phyloP scores from a whole-genome alignment of 306 rosid species.

The Calophaca sinica region DNA sequence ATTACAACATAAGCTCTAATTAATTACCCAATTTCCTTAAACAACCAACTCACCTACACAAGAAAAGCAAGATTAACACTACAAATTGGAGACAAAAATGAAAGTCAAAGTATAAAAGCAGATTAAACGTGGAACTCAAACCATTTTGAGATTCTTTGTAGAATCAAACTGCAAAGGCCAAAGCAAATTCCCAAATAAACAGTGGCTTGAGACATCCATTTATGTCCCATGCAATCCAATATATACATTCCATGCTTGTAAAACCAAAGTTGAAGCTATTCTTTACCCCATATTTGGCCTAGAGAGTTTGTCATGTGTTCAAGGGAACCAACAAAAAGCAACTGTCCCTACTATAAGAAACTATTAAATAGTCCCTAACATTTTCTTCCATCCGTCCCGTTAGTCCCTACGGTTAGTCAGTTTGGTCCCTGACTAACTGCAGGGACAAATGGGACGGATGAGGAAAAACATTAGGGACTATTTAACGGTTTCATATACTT shows the following conservation, averaged over 20 bases:
- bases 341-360: background rate
- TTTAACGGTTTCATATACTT: too few species aligned
- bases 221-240: slow-evolving; percentile 62
- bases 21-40: slow-evolving; percentile 34
- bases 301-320: slow-evolving; percentile 40
- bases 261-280: slow-evolving; percentile 52
- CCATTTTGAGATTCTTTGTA: slow-evolving; percentile 39
- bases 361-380: too few species aligned
- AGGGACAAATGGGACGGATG: too few species aligned
- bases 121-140: slow-evolving; percentile 49
- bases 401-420: too few species aligned
- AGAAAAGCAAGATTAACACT: slow-evolving; percentile 42
- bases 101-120: slow-evolving; percentile 52
- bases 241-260: slow-evolving; percentile 60
- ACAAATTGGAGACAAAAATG: slow-evolving; percentile 37
- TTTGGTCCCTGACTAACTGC: too few species aligned
- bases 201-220: slow-evolving; percentile 49
- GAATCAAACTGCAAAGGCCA: slow-evolving; percentile 52
- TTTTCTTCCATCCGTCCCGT: too few species aligned
- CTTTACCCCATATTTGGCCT: slow-evolving; percentile 48
- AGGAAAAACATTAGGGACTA: too few species aligned
- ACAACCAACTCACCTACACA: slow-evolving; percentile 46
- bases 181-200: slow-evolving; percentile 48
- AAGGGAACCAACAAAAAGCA: slow-evolving; percentile 44
- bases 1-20: slow-evolving; percentile 38